Evolutionary conservation across 75 land plant genomes (phyloP), one percentile per base, ranked within the genome.

Genomic region (Pseudotsuga menziesii): DNA sequence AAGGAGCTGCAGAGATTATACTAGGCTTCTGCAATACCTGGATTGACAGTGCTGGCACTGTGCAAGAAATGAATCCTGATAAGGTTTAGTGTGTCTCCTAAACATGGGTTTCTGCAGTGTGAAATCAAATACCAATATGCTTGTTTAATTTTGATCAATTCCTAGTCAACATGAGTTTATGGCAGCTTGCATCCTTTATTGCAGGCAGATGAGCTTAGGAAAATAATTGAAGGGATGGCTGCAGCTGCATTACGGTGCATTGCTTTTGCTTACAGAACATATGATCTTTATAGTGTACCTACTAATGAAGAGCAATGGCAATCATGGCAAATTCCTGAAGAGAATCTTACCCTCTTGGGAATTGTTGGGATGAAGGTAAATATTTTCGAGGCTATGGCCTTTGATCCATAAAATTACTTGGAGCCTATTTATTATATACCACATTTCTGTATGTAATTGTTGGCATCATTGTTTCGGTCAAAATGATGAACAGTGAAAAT

Each of bases 351-450:
- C 70, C 78, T 92, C 48, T 77, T 90, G 55, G 92, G 85, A n/a
- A 84, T 94, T 72, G 90, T 92, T 55, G 97, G 97, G 19, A 88
- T 94, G 61, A 94, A 93, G 92, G 98, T 92, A 48, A 48, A 48
- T 48, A 48, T 48, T 48, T 44, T 48, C 9, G 11, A 48, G 11
- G 54, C 9, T 12, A 48, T 9, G 54, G 54, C 54, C 54, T 9
- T 48, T 48, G 12, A 48, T 48, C 12, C 54, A 48, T 48, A 48
- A 48, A 48, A 9, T 48, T 48, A 48, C 54, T 48, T 9, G 11
- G 54, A 48, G 54, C 11, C 13, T 9, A 48, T 9, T 9, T 48
- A 48, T 48, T 48, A 8, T 48, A 48, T 48, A 48, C 54, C 54
- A 48, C 1, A 0, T 48, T 48, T 48, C 54, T 48, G 13, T 48